These are phyloP conservation scores for Gossypium trilobum DNA, from an alignment of 441 rosid genomes.

Conservation along the genomic window DNA sequence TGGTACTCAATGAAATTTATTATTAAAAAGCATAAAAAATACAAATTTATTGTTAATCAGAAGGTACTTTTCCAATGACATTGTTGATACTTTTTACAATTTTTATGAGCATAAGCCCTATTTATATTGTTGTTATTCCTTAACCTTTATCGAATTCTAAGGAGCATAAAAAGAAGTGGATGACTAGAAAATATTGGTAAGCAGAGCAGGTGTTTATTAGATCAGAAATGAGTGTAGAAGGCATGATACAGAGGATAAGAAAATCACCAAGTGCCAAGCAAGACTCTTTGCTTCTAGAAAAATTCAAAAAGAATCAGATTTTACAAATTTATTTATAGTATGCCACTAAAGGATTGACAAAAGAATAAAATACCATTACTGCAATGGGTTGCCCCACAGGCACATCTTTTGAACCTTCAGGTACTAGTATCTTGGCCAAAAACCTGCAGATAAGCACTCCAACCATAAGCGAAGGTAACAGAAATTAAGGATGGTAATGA, in stretches of 20 bases:
- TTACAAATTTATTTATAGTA: conserved; percentile 4
- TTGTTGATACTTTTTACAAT: neutral
- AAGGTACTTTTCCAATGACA: neutral
- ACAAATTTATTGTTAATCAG: neutral
- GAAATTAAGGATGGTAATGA: neutral
- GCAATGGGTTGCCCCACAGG: conserved; percentile 87
- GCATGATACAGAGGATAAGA: neutral
- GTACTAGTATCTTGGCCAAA: conserved; percentile 75
- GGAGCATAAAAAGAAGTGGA: neutral
- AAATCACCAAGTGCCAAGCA: neutral
- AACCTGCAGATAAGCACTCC: conserved; percentile 38
- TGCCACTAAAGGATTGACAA: conserved; percentile 5
- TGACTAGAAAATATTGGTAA: neutral
- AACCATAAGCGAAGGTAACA: conserved; percentile 8
- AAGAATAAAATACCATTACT: conserved; percentile 45
- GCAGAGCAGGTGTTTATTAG: neutral
- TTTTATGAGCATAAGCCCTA: neutral
- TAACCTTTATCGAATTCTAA: neutral
- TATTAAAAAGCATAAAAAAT: neutral
- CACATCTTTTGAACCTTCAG: conserved; percentile 88
- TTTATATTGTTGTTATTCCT: neutral
- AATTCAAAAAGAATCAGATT: neutral
- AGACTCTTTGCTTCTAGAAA: conserved; percentile 11
- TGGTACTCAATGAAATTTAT: neutral
- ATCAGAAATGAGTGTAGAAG: neutral